A percentile compares a stretch with the other conserved stretches of the same genome.
Evolutionary conservation across 2,329 filamentous ascomycete genomes (phyloP).

Genomic region (Ceratocystis papillata): DNA sequence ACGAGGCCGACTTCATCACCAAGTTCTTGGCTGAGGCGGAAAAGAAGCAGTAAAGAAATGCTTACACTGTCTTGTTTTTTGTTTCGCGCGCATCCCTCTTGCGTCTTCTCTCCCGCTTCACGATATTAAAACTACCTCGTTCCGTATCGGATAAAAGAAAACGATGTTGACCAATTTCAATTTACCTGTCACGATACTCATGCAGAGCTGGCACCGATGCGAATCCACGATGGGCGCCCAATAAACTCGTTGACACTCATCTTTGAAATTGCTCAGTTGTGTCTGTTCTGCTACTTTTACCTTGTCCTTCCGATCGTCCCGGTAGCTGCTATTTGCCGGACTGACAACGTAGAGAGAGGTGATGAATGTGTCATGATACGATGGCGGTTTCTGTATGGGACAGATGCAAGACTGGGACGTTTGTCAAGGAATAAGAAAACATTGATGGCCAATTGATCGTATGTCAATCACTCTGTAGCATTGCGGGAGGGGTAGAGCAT

Average conservation of each 20-base stretch:
- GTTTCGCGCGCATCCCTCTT: not conserved
- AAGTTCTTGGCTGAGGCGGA: constrained; percentile 39
- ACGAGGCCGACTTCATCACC: constrained; percentile 52
- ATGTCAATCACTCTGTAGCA: not conserved
- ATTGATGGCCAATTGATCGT: constrained; percentile 1
- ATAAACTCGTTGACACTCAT: constrained; percentile 6
- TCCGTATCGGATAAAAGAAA: not conserved
- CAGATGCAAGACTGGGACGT: not conserved
- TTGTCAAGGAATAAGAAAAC: not conserved
- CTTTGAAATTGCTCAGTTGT: not conserved
- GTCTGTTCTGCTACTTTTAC: not conserved
- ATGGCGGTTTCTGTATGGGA: not conserved
- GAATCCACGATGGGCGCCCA: not conserved
- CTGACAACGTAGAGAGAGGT: not conserved
- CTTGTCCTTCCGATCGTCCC: not conserved
- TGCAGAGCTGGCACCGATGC: not conserved
- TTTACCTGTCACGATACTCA: constrained; percentile 1
- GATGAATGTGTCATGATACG: not conserved
- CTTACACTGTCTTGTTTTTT: not conserved
- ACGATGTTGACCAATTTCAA: constrained; percentile 8
- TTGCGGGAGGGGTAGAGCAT: not conserved
- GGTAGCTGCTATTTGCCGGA: not conserved
- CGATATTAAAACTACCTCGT: not conserved
- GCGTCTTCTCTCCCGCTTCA: not conserved
- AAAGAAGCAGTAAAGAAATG: constrained; percentile 22